A percentile compares a stretch with the other conserved stretches of the same genome.
phyloP scores from a whole-genome alignment of 495 filamentous ascomycete genomes.

The Xylaria venustula region DNA sequence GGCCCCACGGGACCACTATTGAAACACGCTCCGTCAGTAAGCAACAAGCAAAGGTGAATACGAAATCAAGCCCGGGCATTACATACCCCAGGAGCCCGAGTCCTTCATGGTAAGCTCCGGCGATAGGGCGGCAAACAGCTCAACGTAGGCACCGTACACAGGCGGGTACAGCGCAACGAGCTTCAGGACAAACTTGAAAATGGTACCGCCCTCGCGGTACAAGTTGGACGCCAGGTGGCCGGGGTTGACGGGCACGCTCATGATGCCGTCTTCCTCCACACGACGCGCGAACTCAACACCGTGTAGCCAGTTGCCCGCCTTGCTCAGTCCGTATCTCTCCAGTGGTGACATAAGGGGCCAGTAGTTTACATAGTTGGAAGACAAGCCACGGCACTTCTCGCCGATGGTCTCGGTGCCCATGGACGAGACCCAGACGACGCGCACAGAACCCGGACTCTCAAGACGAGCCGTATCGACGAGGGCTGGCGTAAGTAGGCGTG shows the following conservation, averaged over 20 bases:
- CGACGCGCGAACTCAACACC: constrained; percentile 18
- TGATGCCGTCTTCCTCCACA: constrained; percentile 13
- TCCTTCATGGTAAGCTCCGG: constrained; percentile 30
- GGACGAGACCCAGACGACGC: constrained; percentile 41
- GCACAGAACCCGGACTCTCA: constrained; percentile 26
- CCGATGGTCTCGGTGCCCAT: constrained; percentile 18
- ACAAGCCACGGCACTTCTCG: constrained; percentile 23
- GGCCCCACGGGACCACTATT: constrained; percentile 40
- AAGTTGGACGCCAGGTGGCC: constrained; percentile 35
- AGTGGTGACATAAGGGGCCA: too few species aligned
- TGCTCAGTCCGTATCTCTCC: constrained; percentile 18
- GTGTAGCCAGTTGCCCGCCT: constrained; percentile 18
- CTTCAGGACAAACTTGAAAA: not conserved
- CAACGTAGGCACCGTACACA: constrained; percentile 39
- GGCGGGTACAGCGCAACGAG: constrained; percentile 4
- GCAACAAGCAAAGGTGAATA: too few species aligned
- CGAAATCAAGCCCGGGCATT: not conserved
- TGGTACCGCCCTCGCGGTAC: constrained; percentile 13
- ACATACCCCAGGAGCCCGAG: constrained; percentile 3
- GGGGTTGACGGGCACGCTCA: constrained; percentile 34
- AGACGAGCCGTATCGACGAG: constrained; percentile 31
- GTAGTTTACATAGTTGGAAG: constrained; percentile 15
- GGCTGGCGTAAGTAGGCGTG: constrained; percentile 41
- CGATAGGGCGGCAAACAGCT: constrained; percentile 39
- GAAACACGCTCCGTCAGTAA: constrained; percentile 15